Evolutionary conservation across 1,139 yeast species (phyloP).

Genomic region (Entelexis paramagnoliae): DNA sequence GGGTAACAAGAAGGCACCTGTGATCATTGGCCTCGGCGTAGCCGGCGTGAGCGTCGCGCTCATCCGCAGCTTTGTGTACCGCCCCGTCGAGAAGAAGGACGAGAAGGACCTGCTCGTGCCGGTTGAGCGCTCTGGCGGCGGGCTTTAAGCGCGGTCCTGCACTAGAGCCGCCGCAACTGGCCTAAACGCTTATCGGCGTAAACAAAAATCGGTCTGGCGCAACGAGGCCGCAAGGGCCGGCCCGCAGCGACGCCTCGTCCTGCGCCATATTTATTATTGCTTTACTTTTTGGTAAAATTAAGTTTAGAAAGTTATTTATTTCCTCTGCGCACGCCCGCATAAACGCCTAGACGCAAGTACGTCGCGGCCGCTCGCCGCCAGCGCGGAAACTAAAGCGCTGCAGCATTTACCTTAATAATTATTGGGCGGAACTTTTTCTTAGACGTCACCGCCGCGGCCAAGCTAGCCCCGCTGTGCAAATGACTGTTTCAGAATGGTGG

Average conservation of each 20-base stretch:
- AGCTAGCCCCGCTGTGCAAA: neutral
- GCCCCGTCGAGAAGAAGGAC: slow-evolving; percentile 23
- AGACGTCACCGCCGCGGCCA: neutral
- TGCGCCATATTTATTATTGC: slow-evolving; percentile 4
- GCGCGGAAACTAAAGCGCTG: too few relatives aligned
- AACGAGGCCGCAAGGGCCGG: neutral
- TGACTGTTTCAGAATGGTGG: slow-evolving; percentile 4
- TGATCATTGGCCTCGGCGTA: slow-evolving; percentile 17
- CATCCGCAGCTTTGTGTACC: slow-evolving; percentile 25
- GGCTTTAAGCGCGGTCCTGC: slow-evolving; percentile 15
- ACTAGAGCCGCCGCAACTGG: neutral
- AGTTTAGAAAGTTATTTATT: neutral
- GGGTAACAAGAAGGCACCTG: slow-evolving; percentile 10
- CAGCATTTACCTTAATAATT: slow-evolving; percentile 2
- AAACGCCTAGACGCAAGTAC: too few relatives aligned
- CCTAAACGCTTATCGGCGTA: neutral
- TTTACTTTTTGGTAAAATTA: neutral
- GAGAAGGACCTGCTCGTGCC: slow-evolving; percentile 25
- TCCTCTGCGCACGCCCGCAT: neutral
- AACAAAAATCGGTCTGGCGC: neutral
- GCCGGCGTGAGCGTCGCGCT: slow-evolving; percentile 23
- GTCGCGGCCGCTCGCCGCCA: too few relatives aligned
- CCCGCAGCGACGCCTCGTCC: neutral
- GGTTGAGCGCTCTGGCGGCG: slow-evolving; percentile 27
- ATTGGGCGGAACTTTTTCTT: slow-evolving; percentile 4